Base-by-base conservation (phyloP, 139 green algal species). In the Ulvella scutata region DNA sequence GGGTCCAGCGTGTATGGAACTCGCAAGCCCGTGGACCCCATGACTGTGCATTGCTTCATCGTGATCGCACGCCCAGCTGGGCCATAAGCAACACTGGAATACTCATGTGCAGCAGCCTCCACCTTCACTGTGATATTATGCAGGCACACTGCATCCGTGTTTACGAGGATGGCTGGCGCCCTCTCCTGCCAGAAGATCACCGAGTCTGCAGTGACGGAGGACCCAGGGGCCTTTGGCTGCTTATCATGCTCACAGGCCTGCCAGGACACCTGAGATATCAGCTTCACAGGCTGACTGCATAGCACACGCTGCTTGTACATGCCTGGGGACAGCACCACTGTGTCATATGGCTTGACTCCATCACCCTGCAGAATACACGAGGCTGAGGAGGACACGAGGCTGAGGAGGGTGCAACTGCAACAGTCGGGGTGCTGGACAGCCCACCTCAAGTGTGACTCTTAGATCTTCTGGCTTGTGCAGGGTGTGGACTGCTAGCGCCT, bases 241-340 rank as follows among this genome's bases (percentile, higher is more conserved):
- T 59, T 17, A 59, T 26, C 40, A 59, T 59, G 17, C 13, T 59
- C 40, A 59, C 13, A 13, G 17, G 40, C 13, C 40, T 1, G 9
- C 33, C n/a, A 36, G 9, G 51, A 67, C 20, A 6, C 17, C 6
- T 26, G 1, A 26, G n/a, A n/a, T 67, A 67, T 29, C 9, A 67
- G 51, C 9, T 26, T n/a, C 13, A 67, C 51, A 1, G 51, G 51
- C 13, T 36, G n/a, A n/a, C 33, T 26, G 33, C 51, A 67, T 7
- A 67, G 51, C 51, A 67, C 51, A 29, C 51, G 51, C 51, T 67
- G n/a, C 51, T 67, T 67, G 51, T 67, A 67, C 51, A 67, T 67
- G 6, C 51, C 51, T 1, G 51, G 51, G 51, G 51, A n/a, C 33
- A 67, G 17, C 6, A 67, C 2, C 6, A 67, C 20, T 10, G 51